Conservation (phyloP, 2,329 filamentous ascomycete genomes). For the Monosporascus sp. region DNA sequence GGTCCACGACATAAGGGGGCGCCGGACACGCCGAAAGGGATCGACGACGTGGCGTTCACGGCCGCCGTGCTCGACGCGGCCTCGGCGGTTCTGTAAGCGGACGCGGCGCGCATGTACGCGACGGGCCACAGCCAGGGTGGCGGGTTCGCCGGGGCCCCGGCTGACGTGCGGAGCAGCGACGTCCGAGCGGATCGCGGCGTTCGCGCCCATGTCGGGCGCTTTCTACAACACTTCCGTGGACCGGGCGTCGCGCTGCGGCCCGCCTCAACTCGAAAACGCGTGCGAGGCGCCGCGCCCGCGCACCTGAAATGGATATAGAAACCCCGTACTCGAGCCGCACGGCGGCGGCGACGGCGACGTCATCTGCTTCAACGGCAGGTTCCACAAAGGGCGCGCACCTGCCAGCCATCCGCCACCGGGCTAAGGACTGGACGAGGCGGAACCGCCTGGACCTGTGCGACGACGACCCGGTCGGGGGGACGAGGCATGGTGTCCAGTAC, state of each 20-base stretch:
- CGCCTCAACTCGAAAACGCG: not conserved
- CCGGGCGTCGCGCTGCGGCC: conserved; percentile 3
- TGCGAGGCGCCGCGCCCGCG: conserved; percentile 23
- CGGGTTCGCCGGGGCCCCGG: conserved; percentile 36
- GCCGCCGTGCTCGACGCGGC: conserved; percentile 36
- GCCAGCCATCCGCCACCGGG: conserved; percentile 16
- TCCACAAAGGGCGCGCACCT: conserved; percentile 10
- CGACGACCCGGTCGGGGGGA: not conserved
- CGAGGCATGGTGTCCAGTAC: not conserved
- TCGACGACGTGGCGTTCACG: conserved; percentile 39
- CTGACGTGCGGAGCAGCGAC: conserved; percentile 33
- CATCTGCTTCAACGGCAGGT: conserved; percentile 34
- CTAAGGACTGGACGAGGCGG: conserved; percentile 15
- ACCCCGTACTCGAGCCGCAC: conserved; percentile 39
- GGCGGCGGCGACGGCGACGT: conserved; percentile 36
- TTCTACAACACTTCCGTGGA: conserved; percentile 32
- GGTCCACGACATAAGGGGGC: conserved; percentile 36
- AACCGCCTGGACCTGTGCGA: not conserved
- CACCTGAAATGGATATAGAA: conserved; percentile 6
- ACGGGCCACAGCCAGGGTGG: conserved; percentile 52
- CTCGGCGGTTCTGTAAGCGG: conserved; percentile 37
- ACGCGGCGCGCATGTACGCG: conserved; percentile 37
- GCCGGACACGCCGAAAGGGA: conserved; percentile 21
- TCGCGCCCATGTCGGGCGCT: conserved; percentile 42
- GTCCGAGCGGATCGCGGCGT: conserved; percentile 40